A percentile compares a stretch with the other conserved stretches of the same genome.
Evolutionary conservation across 108 stramenopile species (phyloP).

Genomic region (Stephanodiscus triporus): DNA sequence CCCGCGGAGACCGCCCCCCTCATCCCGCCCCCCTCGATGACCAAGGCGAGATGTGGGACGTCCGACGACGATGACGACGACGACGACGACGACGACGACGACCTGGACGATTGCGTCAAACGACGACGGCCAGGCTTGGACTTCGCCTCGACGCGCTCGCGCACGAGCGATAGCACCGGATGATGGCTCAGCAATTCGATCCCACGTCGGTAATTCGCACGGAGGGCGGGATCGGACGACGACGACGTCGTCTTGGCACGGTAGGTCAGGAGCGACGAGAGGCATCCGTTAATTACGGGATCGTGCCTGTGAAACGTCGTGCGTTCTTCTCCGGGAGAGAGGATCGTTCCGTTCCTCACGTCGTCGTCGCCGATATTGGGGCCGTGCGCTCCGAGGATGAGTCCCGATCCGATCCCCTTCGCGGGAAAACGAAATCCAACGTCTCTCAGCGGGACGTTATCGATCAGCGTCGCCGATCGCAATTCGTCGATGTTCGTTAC

Average conservation of each 20-base stretch:
- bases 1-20: slow-evolving; percentile 60
- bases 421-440: slow-evolving; percentile 50
- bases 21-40: slow-evolving; percentile 62
- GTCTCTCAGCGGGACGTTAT: slow-evolving; percentile 37
- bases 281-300: slow-evolving; percentile 47
- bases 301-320: slow-evolving; percentile 38
- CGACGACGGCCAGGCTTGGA: slow-evolving; percentile 52
- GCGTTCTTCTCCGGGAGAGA: not conserved
- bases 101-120: not conserved
- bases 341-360: too few species aligned
- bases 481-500: slow-evolving; percentile 48
- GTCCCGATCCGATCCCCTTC: slow-evolving; percentile 32
- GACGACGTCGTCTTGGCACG: slow-evolving; percentile 15
- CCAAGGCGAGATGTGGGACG: slow-evolving; percentile 46
- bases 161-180: slow-evolving; percentile 42
- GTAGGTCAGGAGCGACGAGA: slow-evolving; percentile 37
- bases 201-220: slow-evolving; percentile 26
- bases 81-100: not conserved
- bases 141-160: slow-evolving; percentile 41
- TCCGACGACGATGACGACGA: slow-evolving; percentile 2
- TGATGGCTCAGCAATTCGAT: slow-evolving; percentile 43
- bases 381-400: slow-evolving; percentile 1
- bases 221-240: slow-evolving; percentile 18
- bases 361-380: not conserved
- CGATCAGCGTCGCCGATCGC: slow-evolving; percentile 32